Base-by-base conservation (phyloP, 2,329 filamentous ascomycete species). In the Trichoderma afroharzianum region DNA sequence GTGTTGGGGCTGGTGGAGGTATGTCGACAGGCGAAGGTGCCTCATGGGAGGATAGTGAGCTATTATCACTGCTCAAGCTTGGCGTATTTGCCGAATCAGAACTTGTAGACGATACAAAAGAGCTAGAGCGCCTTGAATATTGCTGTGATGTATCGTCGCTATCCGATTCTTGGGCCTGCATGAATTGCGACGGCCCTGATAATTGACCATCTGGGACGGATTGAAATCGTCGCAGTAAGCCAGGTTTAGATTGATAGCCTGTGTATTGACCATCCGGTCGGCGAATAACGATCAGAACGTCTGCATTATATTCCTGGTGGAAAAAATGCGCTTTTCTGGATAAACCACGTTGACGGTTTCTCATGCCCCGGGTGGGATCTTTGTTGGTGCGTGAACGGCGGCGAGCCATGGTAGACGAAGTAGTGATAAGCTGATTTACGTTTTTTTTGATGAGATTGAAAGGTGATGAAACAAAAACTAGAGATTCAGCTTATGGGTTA, bases 161-260 rank as follows among this genome's bases (percentile, higher is more conserved):
- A 62, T 61, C 36, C 9, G 6, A 58, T 58, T 59, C 53, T 28
- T 21, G 8, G 9, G 15, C 24, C 30, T 33, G 39, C 15, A 21
- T 57, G 21, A 72, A 63, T 32, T 67, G 6, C n/a, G 8, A 26
- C 3, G n/a, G 63, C 21, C 68, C 21, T 26, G 39, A 28, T 18
- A 71, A 58, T 18, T 47, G 11, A 59, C 39, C 26, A 28, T 64
- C 53, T 15, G n/a, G 15, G 18, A 58, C 6, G 12, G 50, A 59
- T 30, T 68, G 9, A 26, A 62, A 62, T 26, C 3, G 12, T 21
- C 5, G 4, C 21, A 73, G 33, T 28, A 73, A 53, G n/a, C 71
- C 63, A 18, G 43, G 63, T 12, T 47, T 67, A 24, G 68, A 73
- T 39, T 73, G n/a, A 59, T 71, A 73, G 26, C 68, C 59, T 6